A percentile compares a stretch with the other conserved stretches of the same genome.
Evolutionary conservation across 805 yeast genomes (phyloP).

Genomic region (Metschnikowia bowlesiae): DNA sequence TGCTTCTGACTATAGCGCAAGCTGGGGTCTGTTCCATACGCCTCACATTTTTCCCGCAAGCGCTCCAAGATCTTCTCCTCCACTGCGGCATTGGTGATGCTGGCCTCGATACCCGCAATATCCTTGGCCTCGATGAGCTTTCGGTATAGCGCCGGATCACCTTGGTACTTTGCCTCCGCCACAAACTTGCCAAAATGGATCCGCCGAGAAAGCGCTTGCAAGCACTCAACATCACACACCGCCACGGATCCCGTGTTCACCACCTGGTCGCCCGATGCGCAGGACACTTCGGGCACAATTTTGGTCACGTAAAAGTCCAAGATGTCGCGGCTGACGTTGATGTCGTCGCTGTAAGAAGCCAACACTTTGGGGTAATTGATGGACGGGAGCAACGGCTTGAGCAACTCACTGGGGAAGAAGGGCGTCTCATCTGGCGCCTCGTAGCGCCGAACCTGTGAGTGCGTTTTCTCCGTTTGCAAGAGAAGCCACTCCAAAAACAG

Average conservation of each 20-base stretch:
- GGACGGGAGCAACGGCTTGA: slow-evolving; percentile 75
- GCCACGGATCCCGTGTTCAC: slow-evolving; percentile 90
- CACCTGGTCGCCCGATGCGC: slow-evolving; percentile 63
- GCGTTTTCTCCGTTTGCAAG: slow-evolving; percentile 60
- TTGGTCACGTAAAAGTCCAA: slow-evolving; percentile 60
- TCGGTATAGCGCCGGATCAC: slow-evolving; percentile 60
- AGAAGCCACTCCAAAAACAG: slow-evolving; percentile 86
- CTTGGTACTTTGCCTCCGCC: slow-evolving; percentile 86
- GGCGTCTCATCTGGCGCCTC: slow-evolving; percentile 95
- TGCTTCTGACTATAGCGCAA: slow-evolving; percentile 64
- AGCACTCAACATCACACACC: slow-evolving; percentile 74
- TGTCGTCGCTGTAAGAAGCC: slow-evolving; percentile 67
- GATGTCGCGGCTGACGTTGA: slow-evolving; percentile 72
- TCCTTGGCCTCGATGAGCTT: slow-evolving; percentile 64
- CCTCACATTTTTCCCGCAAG: slow-evolving; percentile 72
- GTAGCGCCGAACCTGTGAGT: slow-evolving; percentile 76
- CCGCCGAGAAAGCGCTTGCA: slow-evolving; percentile 85
- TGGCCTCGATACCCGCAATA: slow-evolving; percentile 64
- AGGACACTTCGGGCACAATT: slow-evolving; percentile 74
- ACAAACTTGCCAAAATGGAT: slow-evolving; percentile 97
- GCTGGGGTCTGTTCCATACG: slow-evolving; percentile 86
- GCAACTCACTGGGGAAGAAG: slow-evolving; percentile 67
- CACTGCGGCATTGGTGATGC: slow-evolving; percentile 83
- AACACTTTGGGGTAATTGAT: slow-evolving; percentile 74
- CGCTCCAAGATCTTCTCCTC: slow-evolving; percentile 80